phyloP scores from a whole-genome alignment of 176 grass and related monocot species.

The Eleusine indica region DNA sequence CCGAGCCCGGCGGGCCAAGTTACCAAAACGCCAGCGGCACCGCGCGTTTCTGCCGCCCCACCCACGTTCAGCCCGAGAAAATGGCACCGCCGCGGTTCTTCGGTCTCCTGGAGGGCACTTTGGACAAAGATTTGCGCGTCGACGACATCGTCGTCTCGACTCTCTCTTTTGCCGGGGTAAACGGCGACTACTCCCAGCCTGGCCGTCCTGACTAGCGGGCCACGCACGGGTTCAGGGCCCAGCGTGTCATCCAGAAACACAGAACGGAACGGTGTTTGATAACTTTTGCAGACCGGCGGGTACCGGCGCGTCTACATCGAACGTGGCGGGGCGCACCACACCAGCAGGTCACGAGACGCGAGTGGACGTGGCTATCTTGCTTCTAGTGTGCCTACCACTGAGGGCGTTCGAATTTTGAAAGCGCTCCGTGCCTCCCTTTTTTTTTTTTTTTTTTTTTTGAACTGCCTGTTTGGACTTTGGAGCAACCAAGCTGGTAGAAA shows the following conservation, averaged over 20 bases:
- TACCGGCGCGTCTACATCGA: neutral
- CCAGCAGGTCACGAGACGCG: neutral
- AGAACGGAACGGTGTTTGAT: neutral
- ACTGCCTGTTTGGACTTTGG: neutral
- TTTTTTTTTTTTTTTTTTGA: too few relatives aligned
- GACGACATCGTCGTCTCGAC: neutral
- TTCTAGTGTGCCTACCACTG: neutral
- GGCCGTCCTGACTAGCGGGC: neutral
- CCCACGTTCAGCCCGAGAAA: conserved; percentile 1
- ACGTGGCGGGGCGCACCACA: neutral
- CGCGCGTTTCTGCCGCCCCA: neutral
- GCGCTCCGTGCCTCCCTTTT: neutral
- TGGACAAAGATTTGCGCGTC: neutral
- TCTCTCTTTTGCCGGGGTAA: neutral
- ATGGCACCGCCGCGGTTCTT: neutral
- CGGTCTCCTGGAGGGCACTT: neutral
- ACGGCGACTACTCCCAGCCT: neutral
- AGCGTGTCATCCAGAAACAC: neutral
- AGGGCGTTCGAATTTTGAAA: conserved; percentile 7
- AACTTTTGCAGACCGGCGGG: neutral
- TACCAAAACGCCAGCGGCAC: conserved; percentile 27
- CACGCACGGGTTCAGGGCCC: neutral
- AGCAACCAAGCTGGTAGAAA: neutral
- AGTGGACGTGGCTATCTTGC: neutral
- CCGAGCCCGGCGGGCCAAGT: neutral